Evolutionary conservation across 164 flowering plant genomes (phyloP), one percentile per base, ranked within the genome.

Genomic region (Sedum album): DNA sequence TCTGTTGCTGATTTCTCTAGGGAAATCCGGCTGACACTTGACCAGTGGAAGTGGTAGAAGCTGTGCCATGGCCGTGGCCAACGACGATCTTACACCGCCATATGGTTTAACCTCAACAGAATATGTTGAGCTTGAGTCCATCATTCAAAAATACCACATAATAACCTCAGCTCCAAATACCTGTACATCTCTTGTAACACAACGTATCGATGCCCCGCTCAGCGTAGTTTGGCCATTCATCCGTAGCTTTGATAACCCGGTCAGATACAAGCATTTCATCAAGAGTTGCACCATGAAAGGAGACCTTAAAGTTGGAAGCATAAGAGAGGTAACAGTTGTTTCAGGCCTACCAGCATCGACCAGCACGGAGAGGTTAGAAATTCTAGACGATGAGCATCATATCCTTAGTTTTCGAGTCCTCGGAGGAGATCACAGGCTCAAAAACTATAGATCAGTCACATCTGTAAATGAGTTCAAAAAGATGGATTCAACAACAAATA

Each of bases 401-500:
- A 65, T 81, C 5, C 70, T 77, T 73, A 23, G 26, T 21, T 73
- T 77, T 25, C 70, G 78, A 21, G 71, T 81, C 2, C 70, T 81
- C 1, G 82, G 84, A 3, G 84, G 86, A 0, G 82, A 83, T 21
- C 84, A 83, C 65, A 68, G 81, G 39, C 79, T 83, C 0, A 36
- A 0, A 6, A 83, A 83, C 51, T 81, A 81, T 39, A 68, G 68
- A 5, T 79, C 85, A 0, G 70, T 72, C 2, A 72, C 69, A 11
- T 79, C 79, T 15, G 36, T 80, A 28, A 78, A 82, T 18, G 69
- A 72, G 61, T 64, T 57, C 21, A 60, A 51, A 17, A 41, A 51
- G 15, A 39, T 35, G 21, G 71, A 60, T 15, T 44, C 23, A 67
- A 44, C 0, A 39, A 28, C 4, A 38, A 14, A 9, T 62, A 49